Conservation (phyloP, 345 rosid species). For the Syzygium aromaticum region DNA sequence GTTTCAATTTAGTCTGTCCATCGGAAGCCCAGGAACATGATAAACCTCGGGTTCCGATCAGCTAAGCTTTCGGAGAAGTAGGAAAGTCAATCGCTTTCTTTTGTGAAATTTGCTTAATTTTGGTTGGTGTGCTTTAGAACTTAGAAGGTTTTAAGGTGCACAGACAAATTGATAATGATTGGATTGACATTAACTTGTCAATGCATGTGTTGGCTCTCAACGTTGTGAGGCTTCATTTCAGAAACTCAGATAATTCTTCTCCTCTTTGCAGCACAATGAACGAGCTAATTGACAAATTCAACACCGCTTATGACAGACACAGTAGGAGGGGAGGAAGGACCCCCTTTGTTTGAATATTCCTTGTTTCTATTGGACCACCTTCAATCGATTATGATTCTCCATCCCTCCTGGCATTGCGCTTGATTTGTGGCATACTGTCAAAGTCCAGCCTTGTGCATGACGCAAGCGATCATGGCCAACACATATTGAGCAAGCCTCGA, state of each 20-base stretch:
- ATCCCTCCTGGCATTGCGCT: not conserved
- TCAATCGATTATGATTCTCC: not conserved
- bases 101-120: not conserved
- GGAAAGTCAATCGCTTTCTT: not conserved
- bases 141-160: not conserved
- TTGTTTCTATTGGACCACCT: not conserved
- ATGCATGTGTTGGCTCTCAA: not conserved
- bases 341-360: constrained; percentile 46
- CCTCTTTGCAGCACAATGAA: constrained; percentile 73
- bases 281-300: constrained; percentile 91
- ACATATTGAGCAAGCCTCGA: not conserved
- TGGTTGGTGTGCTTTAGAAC: not conserved
- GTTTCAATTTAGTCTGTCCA: not conserved
- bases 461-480: not conserved
- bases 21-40: not conserved
- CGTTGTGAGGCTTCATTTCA: not conserved
- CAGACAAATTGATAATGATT: not conserved
- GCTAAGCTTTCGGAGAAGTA: not conserved
- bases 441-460: not conserved
- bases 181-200: not conserved
- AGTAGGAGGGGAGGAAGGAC: constrained; percentile 89
- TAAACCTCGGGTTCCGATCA: not conserved
- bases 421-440: not conserved
- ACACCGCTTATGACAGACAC: constrained; percentile 89
- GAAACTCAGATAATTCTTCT: not conserved